Evolutionary conservation across 2,329 filamentous ascomycete species (phyloP), one percentile per base, ranked within the genome.

Genomic region (Ophiostoma himal-ulmi): DNA sequence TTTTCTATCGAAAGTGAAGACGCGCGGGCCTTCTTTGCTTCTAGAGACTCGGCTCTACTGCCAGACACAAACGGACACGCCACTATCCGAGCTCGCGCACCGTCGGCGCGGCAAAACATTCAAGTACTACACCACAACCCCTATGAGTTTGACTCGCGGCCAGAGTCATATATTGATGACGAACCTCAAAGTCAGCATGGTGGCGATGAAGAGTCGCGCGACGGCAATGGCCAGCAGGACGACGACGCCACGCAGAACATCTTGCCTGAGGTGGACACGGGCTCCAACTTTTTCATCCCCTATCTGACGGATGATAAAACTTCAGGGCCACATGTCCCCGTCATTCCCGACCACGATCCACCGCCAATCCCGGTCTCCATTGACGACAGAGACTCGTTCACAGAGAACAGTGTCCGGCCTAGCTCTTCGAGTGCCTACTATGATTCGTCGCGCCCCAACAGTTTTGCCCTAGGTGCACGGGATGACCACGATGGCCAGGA

Each of bases 1-100:
- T 83, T 85, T 72, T 86, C 86, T 0, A 79, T 88, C 11, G 84
- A 85, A 20, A 87, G 84, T 71, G 81, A 79, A 26, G 83, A 85
- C 39, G 79, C 79, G 52, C 79, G 78, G 6, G 77, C 79, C 7
- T 65, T 39, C 36, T 65, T 65, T 39, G 20, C 5, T 73, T 71
- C 30, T 26, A 71, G 64, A 39, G 70, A 74, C 2, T 67, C 71
- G 17, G 66, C 57, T 20, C 20, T 39, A 3, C 5, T 44, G 11
- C 17, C 68, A 8, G 41, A 68, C 13, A 57, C 68, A 41, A 73
- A 44, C 36, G 70, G 70, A n/a, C 62, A 69, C 11, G 60, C 69
- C 2, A 68, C 68, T 1, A 65, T 70, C 13, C 70, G 71, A 26
- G 52, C 44, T 37, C 75, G 66, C 6, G 36, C 67, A 1, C 41